Base-by-base conservation (phyloP, 352 stramenopile species). In the Vaucheria bursata region DNA sequence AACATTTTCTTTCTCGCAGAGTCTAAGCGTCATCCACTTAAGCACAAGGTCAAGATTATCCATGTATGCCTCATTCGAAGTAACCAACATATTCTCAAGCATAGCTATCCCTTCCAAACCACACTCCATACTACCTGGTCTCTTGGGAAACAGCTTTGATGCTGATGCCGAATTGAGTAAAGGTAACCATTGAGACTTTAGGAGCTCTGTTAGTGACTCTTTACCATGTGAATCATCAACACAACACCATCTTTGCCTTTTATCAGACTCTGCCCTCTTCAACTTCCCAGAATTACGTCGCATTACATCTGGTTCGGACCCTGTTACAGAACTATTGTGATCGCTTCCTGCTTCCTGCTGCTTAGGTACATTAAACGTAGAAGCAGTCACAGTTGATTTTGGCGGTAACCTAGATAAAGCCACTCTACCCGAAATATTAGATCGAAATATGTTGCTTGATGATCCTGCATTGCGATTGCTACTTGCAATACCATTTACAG, bases 1-100 rank as follows among this genome's bases (percentile, higher is more conserved):
- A 6, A 83, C 78, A 45, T 83, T 83, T 64, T 83, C 78, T 71
- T 83, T 83, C 39, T 83, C 78, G 45, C 70, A 79, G 4, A 83
- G 70, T 0, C 78, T 67, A n/a, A 83, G 66, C 35, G 78, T 81
- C 12, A 83, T 70, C 78, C 78, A 83, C 78, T 83, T 83, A 38
- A 83, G 74, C 29, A 83, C 73, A 12, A 83, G 50, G 68, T 83
- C 78, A 53, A 78, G 37, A 7, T 65, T 40, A 40, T 83, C 78
- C 35, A 83, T 73, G 34, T 81, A 81, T 29, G 71, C 74, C 0
- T 39, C 73, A 45, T 12, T 68, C 34, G 72, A 39, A 7, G 52
- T n/a, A 1, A 83, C 33, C 68, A 77, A 59, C 18, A 49, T 12
- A 25, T 77, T 70, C 5, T 12, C 12, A 25, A 83, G 65, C 25